Evolutionary conservation across 352 stramenopile genomes (phyloP), one percentile per base, ranked within the genome.

Genomic region (Phytophthora syringae): DNA sequence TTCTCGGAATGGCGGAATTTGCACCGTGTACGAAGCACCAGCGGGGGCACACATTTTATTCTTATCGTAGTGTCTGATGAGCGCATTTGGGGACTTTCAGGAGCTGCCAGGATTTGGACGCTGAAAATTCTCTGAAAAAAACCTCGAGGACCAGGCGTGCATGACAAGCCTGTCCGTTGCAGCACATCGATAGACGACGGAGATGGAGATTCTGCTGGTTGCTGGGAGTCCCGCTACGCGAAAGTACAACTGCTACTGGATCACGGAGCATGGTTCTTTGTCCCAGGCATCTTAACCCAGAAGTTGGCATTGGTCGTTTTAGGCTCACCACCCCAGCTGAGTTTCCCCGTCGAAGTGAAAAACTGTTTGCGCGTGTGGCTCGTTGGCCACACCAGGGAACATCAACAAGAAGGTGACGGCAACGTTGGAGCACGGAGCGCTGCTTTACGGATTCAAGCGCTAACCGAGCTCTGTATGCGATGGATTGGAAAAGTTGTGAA

Each of bases 1-100:
- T n/a, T n/a, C 39, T 53, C 67, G 1, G 10, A 58, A 21, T 75
- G 67, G 67, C 51, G 72, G 25, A 61, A 55, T 52, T 65, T 75
- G 16, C 18, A 68, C 0, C 61, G 45, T 45, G 67, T 75, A 75
- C 34, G 34, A 7, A 42, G n/a, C 36, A 21, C 27, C 27, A 32
- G n/a, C n/a, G 3, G 64, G 57, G 24, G 16, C 67, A 22, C 42
- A 72, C 7, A 65, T 42, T 15, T 24, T 65, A 27, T 21, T 59
- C n/a, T n/a, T n/a, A n/a, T n/a, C n/a, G 39, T 48, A 43, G 30
- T 52, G 47, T 20, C 28, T 65, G 4, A 45, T n/a, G 5, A 47
- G n/a, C 11, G 32, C 42, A 5, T 24, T 59, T 34, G 58, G 44
- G 2, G 58, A 60, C 18, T 28, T 60, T 7, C 40, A 16, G 4